These are phyloP conservation scores for Nectriaceae sp. DNA, from an alignment of 2,329 filamentous ascomycete genomes.

Conservation along the genomic window DNA sequence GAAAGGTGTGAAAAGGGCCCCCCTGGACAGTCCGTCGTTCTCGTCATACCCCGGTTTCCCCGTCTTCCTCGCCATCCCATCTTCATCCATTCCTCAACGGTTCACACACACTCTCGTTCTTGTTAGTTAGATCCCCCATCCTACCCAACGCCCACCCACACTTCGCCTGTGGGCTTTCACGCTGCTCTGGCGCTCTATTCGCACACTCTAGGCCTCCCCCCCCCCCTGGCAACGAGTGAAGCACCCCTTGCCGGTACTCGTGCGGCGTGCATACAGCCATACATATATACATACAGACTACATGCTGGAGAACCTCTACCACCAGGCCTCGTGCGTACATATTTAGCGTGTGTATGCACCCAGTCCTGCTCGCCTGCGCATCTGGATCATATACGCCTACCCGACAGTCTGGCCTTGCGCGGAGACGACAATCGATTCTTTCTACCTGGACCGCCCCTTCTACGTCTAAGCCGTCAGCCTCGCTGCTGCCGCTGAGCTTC, in stretches of 20 bases:
- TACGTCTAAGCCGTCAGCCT: background rate
- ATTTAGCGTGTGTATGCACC: slow-evolving; percentile 28
- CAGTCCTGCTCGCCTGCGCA: slow-evolving; percentile 18
- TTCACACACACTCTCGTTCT: background rate
- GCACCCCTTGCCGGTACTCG: slow-evolving; percentile 27
- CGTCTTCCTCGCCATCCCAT: slow-evolving; percentile 19
- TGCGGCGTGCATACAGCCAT: slow-evolving; percentile 24
- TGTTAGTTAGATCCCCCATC: background rate
- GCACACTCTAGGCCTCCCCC: slow-evolving; percentile 9
- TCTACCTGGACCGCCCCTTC: background rate
- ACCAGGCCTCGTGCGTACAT: slow-evolving; percentile 27
- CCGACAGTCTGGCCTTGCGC: background rate
- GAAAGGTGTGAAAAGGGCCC: slow-evolving; percentile 1
- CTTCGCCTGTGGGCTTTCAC: background rate
- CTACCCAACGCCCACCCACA: background rate
- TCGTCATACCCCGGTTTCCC: slow-evolving; percentile 26
- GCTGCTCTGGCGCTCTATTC: no score
- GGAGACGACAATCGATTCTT: background rate
- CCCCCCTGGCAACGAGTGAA: slow-evolving; percentile 15
- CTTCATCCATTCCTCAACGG: slow-evolving; percentile 1
- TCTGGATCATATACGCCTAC: slow-evolving; percentile 15
- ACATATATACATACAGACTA: slow-evolving; percentile 25
- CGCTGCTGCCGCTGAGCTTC: background rate
- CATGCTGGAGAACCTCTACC: no score
- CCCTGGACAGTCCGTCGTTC: slow-evolving; percentile 17